These are phyloP conservation scores for Penicillium odoratum DNA, from an alignment of 495 filamentous ascomycete genomes.

Conservation along the genomic window DNA sequence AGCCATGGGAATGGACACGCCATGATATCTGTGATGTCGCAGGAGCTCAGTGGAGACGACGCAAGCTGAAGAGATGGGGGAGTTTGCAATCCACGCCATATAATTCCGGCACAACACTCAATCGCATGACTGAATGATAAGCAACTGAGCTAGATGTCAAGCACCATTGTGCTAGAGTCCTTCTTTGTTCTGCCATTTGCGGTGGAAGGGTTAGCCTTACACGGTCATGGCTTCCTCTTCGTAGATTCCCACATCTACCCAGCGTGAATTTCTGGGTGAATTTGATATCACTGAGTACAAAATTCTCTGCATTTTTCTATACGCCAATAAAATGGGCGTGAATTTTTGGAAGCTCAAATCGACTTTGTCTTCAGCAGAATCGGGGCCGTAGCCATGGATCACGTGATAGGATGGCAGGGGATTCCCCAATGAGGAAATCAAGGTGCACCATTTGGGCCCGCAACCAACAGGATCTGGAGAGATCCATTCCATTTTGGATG, in stretches of 20 bases:
- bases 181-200: constrained; percentile 2
- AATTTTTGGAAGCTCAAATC: constrained; percentile 6
- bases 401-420: constrained; percentile 1
- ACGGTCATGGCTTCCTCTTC: background rate
- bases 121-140: background rate
- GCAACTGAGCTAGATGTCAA: constrained; percentile 1
- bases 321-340: constrained; percentile 2
- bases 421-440: background rate
- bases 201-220: constrained; percentile 1
- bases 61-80: background rate
- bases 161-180: constrained; percentile 1
- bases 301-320: constrained; percentile 2
- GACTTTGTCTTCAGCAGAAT: constrained; percentile 3
- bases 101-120: background rate
- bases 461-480: background rate
- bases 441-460: background rate
- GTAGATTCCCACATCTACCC: background rate
- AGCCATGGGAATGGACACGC: constrained; percentile 1
- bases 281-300: constrained; percentile 2
- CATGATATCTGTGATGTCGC: background rate
- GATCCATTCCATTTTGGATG: background rate
- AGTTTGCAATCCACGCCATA: background rate
- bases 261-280: constrained; percentile 3
- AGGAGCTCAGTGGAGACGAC: background rate
- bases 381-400: background rate